Evolutionary conservation across 2,329 filamentous ascomycete species (phyloP).

Genomic region (Alternaria incomplexa): DNA sequence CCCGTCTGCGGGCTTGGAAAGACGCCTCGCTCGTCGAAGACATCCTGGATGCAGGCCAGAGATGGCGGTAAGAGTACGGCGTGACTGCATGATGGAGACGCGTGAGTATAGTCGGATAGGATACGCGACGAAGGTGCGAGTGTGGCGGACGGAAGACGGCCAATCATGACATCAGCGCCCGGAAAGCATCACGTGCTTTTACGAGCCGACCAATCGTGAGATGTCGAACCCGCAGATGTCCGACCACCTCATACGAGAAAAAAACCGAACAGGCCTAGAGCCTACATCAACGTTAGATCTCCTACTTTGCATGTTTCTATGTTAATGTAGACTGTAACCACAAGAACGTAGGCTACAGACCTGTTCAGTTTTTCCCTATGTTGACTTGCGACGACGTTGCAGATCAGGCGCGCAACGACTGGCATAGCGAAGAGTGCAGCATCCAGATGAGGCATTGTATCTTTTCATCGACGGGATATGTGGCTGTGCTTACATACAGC

Average conservation of each 20-base stretch:
- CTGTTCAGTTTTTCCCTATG: too few relatives aligned
- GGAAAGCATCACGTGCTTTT: conserved; percentile 12
- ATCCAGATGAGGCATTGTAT: not conserved
- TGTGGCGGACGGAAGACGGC: not conserved
- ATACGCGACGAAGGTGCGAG: not conserved
- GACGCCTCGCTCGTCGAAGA: not conserved
- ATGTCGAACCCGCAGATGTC: not conserved
- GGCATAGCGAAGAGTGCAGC: not conserved
- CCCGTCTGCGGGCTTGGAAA: conserved; percentile 10
- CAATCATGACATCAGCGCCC: not conserved
- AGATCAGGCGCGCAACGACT: not conserved
- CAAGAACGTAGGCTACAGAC: too few relatives aligned
- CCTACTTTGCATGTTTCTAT: too few relatives aligned
- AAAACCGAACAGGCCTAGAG: not conserved
- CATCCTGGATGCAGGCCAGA: conserved; percentile 3
- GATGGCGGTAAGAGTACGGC: too few relatives aligned
- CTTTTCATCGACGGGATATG: not conserved
- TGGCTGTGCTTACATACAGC: not conserved
- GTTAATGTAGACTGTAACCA: too few relatives aligned
- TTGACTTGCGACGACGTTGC: too few relatives aligned
- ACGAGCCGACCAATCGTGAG: conserved; percentile 16
- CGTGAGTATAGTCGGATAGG: not conserved
- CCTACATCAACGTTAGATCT: too few relatives aligned
- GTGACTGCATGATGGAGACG: not conserved
- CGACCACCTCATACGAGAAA: not conserved